Evolutionary conservation across 768 basidiomycete species (phyloP).

Genomic region (Mycena filopes): DNA sequence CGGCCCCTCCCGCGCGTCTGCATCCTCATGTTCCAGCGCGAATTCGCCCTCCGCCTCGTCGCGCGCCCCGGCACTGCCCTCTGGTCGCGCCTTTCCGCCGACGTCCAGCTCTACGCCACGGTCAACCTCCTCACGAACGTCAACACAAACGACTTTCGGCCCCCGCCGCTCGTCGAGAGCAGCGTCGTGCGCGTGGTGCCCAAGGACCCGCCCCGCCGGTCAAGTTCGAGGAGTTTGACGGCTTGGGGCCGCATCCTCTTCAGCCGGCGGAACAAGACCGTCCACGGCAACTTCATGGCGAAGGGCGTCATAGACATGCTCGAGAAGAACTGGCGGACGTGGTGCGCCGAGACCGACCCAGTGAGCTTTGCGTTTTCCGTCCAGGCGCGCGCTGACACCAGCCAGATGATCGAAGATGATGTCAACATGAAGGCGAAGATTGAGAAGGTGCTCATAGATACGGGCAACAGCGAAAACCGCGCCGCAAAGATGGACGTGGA

Average conservation of each 20-base stretch:
- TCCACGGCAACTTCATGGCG: constrained; percentile 90
- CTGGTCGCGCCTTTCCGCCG: constrained; percentile 95
- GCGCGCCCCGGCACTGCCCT: constrained; percentile 85
- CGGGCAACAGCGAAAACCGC: constrained; percentile 78
- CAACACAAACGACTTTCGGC: constrained; percentile 96
- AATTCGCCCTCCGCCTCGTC: constrained; percentile 93
- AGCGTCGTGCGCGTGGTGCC: constrained; percentile 93
- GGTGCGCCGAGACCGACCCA: constrained; percentile 85
- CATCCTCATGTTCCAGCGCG: constrained; percentile 99
- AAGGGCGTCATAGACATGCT: constrained; percentile 96
- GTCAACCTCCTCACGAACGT: constrained; percentile 98
- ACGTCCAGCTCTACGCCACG: constrained; percentile 97
- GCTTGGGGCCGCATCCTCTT: constrained; percentile 92
- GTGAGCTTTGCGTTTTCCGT: constrained; percentile 38
- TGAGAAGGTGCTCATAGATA: constrained; percentile 46
- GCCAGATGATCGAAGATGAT: constrained; percentile 8
- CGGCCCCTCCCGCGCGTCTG: constrained; percentile 93
- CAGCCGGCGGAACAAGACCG: constrained; percentile 88
- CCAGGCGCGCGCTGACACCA: no score
- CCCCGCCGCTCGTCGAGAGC: constrained; percentile 94
- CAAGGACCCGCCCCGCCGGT: constrained; percentile 96
- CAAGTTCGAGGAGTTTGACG: constrained; percentile 97
- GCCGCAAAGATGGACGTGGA: constrained; percentile 95
- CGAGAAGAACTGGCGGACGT: constrained; percentile 92
- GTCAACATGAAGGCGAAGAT: constrained; percentile 14